Evolutionary conservation across 106 monocot species (phyloP).

Genomic region (Apostasia shenzhenica): DNA sequence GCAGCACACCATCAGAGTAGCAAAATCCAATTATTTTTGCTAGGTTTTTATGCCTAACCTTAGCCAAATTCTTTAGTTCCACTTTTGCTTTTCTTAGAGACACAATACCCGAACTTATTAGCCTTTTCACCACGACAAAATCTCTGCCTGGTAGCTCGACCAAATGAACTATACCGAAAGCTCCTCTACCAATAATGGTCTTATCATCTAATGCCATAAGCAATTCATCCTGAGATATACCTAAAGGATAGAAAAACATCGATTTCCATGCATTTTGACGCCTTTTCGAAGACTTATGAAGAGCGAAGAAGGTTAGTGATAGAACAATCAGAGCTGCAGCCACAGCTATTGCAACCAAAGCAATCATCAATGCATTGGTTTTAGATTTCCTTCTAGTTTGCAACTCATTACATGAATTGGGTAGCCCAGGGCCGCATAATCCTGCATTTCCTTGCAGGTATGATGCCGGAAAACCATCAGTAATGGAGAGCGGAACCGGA

Average conservation of each 20-base stretch:
- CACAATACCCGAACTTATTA: constrained; percentile 13
- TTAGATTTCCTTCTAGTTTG: background rate
- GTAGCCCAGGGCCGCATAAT: constrained; percentile 67
- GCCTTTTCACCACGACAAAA: constrained; percentile 37
- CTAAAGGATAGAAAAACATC: constrained; percentile 44
- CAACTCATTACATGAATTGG: constrained; percentile 21
- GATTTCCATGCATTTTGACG: constrained; percentile 15
- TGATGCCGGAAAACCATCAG: constrained; percentile 57
- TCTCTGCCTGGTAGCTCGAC: constrained; percentile 34
- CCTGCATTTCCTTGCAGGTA: constrained; percentile 64
- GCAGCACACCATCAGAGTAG: constrained; percentile 34
- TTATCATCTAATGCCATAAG: constrained; percentile 33
- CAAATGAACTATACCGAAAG: constrained; percentile 38
- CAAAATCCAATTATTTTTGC: constrained; percentile 52
- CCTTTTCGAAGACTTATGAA: constrained; percentile 14
- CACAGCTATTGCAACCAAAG: constrained; percentile 17
- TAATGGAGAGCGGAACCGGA: constrained; percentile 32
- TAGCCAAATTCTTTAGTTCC: constrained; percentile 47
- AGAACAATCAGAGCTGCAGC: constrained; percentile 19
- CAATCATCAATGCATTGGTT: constrained; percentile 14
- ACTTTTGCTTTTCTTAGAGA: constrained; percentile 27
- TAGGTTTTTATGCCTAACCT: constrained; percentile 53
- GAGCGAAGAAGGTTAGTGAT: constrained; percentile 19
- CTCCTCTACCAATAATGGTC: constrained; percentile 44
- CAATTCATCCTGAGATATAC: constrained; percentile 45